Evolutionary conservation across 495 filamentous ascomycete genomes (phyloP).

Genomic region (Penicillium herquei): DNA sequence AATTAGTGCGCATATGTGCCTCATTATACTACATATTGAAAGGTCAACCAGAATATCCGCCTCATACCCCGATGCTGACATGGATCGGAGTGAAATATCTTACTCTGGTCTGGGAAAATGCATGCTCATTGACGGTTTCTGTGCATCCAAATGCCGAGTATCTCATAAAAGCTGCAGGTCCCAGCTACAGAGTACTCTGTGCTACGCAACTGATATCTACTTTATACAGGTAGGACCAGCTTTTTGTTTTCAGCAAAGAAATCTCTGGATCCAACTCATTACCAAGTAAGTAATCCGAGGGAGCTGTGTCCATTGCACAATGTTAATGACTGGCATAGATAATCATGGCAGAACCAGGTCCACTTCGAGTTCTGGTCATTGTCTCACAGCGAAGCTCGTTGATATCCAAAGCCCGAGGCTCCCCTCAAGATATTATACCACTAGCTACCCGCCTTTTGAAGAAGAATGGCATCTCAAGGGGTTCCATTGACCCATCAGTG

Average conservation of each 20-base stretch:
- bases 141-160: background rate
- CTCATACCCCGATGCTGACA: background rate
- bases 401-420: slow-evolving; percentile 15
- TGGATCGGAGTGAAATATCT: background rate
- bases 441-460: slow-evolving; percentile 19
- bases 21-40: slow-evolving; percentile 7
- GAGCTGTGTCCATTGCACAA: background rate
- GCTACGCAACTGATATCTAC: no score
- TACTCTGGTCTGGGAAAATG: background rate
- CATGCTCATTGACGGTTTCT: background rate
- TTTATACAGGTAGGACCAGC: background rate
- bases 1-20: background rate
- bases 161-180: slow-evolving; percentile 8
- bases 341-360: slow-evolving; percentile 12
- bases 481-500: background rate
- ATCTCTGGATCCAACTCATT: background rate
- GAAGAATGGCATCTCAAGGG: slow-evolving; percentile 5
- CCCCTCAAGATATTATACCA: slow-evolving; percentile 19
- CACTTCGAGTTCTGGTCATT: slow-evolving; percentile 24
- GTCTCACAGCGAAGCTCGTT: slow-evolving; percentile 25
- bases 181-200: background rate
- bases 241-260: background rate
- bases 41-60: slow-evolving; percentile 3
- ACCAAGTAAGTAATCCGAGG: background rate
- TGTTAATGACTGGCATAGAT: slow-evolving; percentile 2